Percentiles rank a stretch among this genome's conserved stretches.
phyloP scores from a whole-genome alignment of 306 rosid species.

The Gleditsia sinensis region DNA sequence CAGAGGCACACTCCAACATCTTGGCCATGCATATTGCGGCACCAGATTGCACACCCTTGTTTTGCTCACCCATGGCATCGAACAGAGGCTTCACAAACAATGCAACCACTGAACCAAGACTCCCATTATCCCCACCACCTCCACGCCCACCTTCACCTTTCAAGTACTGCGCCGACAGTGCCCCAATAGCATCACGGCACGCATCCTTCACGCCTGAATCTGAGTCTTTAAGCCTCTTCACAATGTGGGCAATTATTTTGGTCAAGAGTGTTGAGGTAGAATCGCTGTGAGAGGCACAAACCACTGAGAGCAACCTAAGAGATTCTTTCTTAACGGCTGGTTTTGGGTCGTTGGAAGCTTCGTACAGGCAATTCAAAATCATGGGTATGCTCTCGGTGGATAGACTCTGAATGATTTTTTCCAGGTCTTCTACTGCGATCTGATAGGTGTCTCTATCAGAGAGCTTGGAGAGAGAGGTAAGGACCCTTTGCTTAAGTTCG shows the following conservation, averaged over 20 bases:
- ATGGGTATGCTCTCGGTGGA: slow-evolving; percentile 72
- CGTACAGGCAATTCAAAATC: slow-evolving; percentile 86
- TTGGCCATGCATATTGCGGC: slow-evolving; percentile 85
- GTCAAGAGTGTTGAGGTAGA: slow-evolving; percentile 66
- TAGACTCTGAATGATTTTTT: slow-evolving; percentile 59
- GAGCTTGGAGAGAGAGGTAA: slow-evolving; percentile 80
- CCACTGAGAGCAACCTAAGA: slow-evolving; percentile 53
- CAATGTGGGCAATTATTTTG: slow-evolving; percentile 64
- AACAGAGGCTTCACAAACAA: slow-evolving; percentile 85
- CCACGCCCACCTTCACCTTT: not conserved
- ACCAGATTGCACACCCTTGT: slow-evolving; percentile 79
- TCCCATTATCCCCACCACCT: slow-evolving; percentile 14
- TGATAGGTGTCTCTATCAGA: slow-evolving; percentile 92
- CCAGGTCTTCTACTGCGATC: slow-evolving; percentile 83
- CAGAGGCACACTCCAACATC: slow-evolving; percentile 66
- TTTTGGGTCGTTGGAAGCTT: slow-evolving; percentile 77
- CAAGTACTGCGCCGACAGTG: slow-evolving; percentile 59
- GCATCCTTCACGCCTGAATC: slow-evolving; percentile 74
- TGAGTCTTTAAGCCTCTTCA: slow-evolving; percentile 74
- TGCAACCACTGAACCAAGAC: slow-evolving; percentile 61
- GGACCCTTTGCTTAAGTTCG: slow-evolving; percentile 77
- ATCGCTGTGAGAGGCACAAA: slow-evolving; percentile 66
- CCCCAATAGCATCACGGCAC: slow-evolving; percentile 75
- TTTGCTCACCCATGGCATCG: slow-evolving; percentile 95
- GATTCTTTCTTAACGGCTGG: slow-evolving; percentile 79